Percentiles rank a stretch among this genome's conserved stretches.
phyloP scores from a whole-genome alignment of 1,139 yeast species.

The Kurtzmaniella quercitrusa region DNA sequence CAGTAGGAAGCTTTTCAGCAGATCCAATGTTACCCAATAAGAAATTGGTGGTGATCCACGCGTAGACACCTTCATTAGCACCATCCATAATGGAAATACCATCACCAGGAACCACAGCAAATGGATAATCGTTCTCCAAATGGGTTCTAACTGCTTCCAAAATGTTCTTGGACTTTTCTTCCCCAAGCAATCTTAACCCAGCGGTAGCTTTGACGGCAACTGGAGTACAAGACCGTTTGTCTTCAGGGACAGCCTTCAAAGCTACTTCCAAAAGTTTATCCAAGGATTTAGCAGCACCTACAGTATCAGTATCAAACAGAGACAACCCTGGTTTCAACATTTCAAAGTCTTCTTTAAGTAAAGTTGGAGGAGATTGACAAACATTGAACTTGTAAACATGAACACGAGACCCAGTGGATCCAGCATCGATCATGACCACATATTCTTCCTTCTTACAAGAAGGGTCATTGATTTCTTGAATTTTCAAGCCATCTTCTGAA shows the following conservation, averaged over 20 bases:
- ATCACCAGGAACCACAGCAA: slow-evolving; percentile 80
- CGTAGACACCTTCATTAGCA: slow-evolving; percentile 96
- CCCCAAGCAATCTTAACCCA: slow-evolving; percentile 85
- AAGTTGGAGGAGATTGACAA: slow-evolving; percentile 75
- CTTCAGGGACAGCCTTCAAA: slow-evolving; percentile 67
- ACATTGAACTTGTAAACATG: slow-evolving; percentile 90
- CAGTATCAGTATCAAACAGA: slow-evolving; percentile 72
- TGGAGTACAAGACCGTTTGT: slow-evolving; percentile 76
- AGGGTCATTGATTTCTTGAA: slow-evolving; percentile 6
- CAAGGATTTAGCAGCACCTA: slow-evolving; percentile 82
- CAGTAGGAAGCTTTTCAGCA: slow-evolving; percentile 68
- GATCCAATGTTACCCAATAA: slow-evolving; percentile 88
- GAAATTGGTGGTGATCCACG: slow-evolving; percentile 96
- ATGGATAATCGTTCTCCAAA: slow-evolving; percentile 76
- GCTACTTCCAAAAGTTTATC: slow-evolving; percentile 79
- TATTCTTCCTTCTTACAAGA: slow-evolving; percentile 31
- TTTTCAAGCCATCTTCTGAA: slow-evolving; percentile 4
- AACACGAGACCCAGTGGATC: slow-evolving; percentile 93
- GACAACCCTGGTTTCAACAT: slow-evolving; percentile 94
- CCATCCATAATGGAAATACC: slow-evolving; percentile 95
- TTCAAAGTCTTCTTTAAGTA: slow-evolving; percentile 74
- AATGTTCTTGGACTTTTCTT: slow-evolving; percentile 63
- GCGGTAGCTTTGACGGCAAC: slow-evolving; percentile 98
- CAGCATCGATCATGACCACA: slow-evolving; percentile 95
- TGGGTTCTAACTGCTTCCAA: slow-evolving; percentile 72